Evolutionary conservation across 306 rosid genomes (phyloP).

Genomic region (Rubus idaeus): DNA sequence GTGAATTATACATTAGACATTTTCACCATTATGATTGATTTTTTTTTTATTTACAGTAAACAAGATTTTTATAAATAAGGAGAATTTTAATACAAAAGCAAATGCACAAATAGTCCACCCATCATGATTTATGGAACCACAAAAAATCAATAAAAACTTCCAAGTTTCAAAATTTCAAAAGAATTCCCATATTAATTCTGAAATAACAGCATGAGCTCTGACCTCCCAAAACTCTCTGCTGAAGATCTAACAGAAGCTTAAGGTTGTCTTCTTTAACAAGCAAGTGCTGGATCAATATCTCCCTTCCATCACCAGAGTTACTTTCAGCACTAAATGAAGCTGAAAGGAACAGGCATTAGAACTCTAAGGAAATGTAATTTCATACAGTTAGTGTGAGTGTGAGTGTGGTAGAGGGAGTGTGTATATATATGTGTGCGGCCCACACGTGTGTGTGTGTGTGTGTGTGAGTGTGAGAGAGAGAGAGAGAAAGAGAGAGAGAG

Average conservation of each 20-base stretch:
- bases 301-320: constrained; percentile 53
- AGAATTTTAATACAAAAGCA: neutral
- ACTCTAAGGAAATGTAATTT: constrained; percentile 7
- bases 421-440: neutral
- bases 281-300: constrained; percentile 88
- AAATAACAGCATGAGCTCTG: constrained; percentile 6
- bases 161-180: neutral
- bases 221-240: constrained; percentile 65
- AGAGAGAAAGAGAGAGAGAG: neutral
- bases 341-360: constrained; percentile 36
- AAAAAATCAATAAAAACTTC: neutral
- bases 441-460: neutral
- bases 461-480: neutral
- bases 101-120: neutral
- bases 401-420: neutral
- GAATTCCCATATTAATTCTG: neutral
- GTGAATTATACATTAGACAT: constrained; percentile 3
- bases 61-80: neutral
- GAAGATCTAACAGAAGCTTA: constrained; percentile 71
- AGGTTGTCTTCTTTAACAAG: constrained; percentile 77
- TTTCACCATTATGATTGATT: constrained; percentile 1
- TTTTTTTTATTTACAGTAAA: neutral
- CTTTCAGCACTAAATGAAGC: constrained; percentile 58
- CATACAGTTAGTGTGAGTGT: neutral
- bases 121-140: neutral